phyloP scores from a whole-genome alignment of 179 eudicot species.

The Amaranthus tricolor region DNA sequence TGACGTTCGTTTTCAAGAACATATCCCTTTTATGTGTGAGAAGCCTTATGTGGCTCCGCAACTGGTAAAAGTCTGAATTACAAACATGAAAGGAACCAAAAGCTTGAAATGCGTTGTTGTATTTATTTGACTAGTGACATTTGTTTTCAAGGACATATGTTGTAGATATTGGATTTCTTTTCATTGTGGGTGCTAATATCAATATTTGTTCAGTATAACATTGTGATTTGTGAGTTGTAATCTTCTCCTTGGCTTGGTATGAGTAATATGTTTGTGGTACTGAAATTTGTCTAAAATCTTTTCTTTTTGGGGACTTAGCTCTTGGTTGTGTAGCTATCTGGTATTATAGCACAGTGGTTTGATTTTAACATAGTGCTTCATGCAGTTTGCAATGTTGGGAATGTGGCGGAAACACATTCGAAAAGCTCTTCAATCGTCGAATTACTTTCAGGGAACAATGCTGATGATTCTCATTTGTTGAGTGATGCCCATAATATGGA shows the following conservation, averaged over 20 bases:
- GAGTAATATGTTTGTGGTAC: not conserved
- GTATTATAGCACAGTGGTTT: not conserved
- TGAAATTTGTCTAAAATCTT: not conserved
- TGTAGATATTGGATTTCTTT: not conserved
- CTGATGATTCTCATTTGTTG: conserved; percentile 16
- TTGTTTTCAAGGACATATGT: not conserved
- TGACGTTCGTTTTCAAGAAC: not conserved
- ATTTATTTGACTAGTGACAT: not conserved
- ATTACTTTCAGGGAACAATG: conserved; percentile 24
- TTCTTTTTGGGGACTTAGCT: too few relatives aligned
- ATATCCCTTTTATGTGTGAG: conserved; percentile 38
- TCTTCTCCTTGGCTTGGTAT: not conserved
- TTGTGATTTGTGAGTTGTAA: not conserved
- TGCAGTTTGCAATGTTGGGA: conserved; percentile 25
- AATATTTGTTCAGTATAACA: not conserved
- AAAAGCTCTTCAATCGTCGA: conserved; percentile 18
- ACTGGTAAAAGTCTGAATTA: conserved; percentile 19
- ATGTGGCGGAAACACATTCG: conserved; percentile 7
- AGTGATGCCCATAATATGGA: conserved; percentile 16
- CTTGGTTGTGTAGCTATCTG: too few relatives aligned
- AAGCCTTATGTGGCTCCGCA: conserved; percentile 25
- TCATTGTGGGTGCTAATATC: not conserved
- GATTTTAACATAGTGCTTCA: conserved; percentile 8
- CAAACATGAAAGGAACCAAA: conserved; percentile 18
- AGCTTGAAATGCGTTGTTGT: not conserved